Evolutionary conservation across 2,329 filamentous ascomycete genomes (phyloP).

Genomic region (Trichoderma harzianum): DNA sequence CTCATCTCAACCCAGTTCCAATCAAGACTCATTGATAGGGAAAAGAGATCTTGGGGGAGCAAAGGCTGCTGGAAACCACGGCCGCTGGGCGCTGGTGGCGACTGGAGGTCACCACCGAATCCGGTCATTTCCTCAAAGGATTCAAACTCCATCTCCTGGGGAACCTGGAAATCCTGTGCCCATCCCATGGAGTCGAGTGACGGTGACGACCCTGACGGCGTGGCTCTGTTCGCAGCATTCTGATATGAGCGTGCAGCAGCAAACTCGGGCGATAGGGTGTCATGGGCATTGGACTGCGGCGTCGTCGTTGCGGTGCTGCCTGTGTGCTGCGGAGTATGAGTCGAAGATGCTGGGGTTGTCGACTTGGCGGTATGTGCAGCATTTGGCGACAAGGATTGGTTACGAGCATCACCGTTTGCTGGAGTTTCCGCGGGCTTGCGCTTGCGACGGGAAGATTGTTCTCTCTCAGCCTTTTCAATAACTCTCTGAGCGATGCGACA

Average conservation of each 20-base stretch:
- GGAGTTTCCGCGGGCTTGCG: slow-evolving; percentile 65
- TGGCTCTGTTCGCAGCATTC: slow-evolving; percentile 24
- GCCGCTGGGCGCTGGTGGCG: slow-evolving; percentile 31
- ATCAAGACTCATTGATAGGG: slow-evolving; percentile 92
- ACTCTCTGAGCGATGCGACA: slow-evolving; percentile 89
- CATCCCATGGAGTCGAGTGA: slow-evolving; percentile 44
- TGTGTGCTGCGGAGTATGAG: background rate
- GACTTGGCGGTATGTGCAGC: slow-evolving; percentile 3
- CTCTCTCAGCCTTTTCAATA: slow-evolving; percentile 86
- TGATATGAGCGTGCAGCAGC: slow-evolving; percentile 27
- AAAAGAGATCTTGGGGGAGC: slow-evolving; percentile 89
- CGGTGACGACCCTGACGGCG: slow-evolving; percentile 37
- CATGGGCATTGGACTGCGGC: slow-evolving; percentile 18
- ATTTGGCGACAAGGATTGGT: slow-evolving; percentile 19
- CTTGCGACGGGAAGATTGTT: slow-evolving; percentile 76
- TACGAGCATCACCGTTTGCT: slow-evolving; percentile 18
- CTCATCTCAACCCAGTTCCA: slow-evolving; percentile 76
- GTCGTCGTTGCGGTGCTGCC: background rate
- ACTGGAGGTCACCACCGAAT: slow-evolving; percentile 39
- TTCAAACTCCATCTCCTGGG: slow-evolving; percentile 43
- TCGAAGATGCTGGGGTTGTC: background rate
- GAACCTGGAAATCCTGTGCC: slow-evolving; percentile 44
- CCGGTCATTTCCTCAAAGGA: slow-evolving; percentile 40
- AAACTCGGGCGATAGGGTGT: slow-evolving; percentile 30
- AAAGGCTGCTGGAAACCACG: slow-evolving; percentile 73